These are phyloP conservation scores for Zizania latifolia DNA, from an alignment of 176 grass and related monocot species.

Conservation along the genomic window DNA sequence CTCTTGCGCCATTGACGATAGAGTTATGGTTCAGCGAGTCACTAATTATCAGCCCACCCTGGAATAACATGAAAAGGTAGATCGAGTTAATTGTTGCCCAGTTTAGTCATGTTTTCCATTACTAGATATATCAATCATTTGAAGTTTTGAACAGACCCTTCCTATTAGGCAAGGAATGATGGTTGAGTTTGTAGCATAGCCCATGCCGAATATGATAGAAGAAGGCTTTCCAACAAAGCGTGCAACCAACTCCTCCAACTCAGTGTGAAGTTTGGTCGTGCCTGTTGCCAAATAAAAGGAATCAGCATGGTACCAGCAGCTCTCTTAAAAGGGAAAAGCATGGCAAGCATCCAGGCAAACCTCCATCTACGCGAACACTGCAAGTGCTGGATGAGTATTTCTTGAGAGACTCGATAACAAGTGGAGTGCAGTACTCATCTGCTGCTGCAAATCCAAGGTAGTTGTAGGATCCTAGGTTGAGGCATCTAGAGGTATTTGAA, in stretches of 20 bases:
- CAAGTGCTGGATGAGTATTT: slow-evolving; percentile 77
- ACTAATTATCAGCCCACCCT: slow-evolving; percentile 79
- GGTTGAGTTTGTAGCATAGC: slow-evolving; percentile 76
- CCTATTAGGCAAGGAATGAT: slow-evolving; percentile 69
- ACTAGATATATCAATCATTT: slow-evolving; percentile 4
- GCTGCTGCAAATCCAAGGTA: slow-evolving; percentile 88
- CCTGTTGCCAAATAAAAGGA: slow-evolving; percentile 36
- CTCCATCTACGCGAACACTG: slow-evolving; percentile 61
- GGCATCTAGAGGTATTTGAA: slow-evolving; percentile 61
- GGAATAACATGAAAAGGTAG: slow-evolving; percentile 4
- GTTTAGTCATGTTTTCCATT: background rate
- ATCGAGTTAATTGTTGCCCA: background rate
- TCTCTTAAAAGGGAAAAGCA: background rate
- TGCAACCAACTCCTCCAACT: slow-evolving; percentile 62
- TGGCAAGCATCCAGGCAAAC: slow-evolving; percentile 29
- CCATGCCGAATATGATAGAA: slow-evolving; percentile 80
- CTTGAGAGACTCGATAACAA: slow-evolving; percentile 66
- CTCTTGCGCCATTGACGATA: slow-evolving; percentile 77
- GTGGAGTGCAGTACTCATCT: slow-evolving; percentile 88
- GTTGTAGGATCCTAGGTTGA: slow-evolving; percentile 84
- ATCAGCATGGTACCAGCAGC: background rate
- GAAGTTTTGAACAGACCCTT: slow-evolving; percentile 46
- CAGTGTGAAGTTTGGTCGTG: slow-evolving; percentile 60
- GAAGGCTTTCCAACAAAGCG: slow-evolving; percentile 72
- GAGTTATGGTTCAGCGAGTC: slow-evolving; percentile 88